Base-by-base conservation (phyloP, 129 eudicot species). In the Chrysanthemum makinoi region DNA sequence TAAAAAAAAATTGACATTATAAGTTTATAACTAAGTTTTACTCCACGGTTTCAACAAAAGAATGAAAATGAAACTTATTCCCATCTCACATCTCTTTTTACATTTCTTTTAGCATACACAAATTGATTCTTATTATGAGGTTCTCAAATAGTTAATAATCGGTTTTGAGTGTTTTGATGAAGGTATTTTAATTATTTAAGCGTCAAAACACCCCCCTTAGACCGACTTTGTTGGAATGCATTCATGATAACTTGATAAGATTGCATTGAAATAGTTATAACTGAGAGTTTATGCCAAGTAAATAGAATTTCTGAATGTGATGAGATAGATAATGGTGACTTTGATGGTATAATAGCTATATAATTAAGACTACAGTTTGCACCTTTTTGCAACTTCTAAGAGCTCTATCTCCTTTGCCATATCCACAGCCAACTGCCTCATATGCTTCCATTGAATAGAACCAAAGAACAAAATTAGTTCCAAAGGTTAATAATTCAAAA, bases 381-480 rank as follows among this genome's bases (percentile, higher is more conserved):
- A 88, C 97, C 96, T 72, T 80, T 91, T 91, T 48, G 94, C 74
- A 72, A 77, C 70, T 81, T 91, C 94, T 44, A 91, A 87, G n/a
- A 56, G 76, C 83, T 88, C 97, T 51, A 88, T 84, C 84, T 83
- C 88, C 79, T 88, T 91, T 72, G 83, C 71, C 87, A 91, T 66
- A 55, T 76, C 73, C 73, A 87, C 85, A 54, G 93, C 83, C 77
- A 88, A 94, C 44, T 88, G 86, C 86, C 82, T 82, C 73, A 86
- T 58, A 50, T 80, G 89, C 97, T 91, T 85, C 69, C 65, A 35
- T 70, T 12, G 1, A 68, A 43, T 72, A 14, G 33, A 26, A 44
- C 58, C 58, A 72, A n/a, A 20, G 20, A n/a, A 20, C 13, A 43
- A 58, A 61, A 10, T 54, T 10, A 54, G 46, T 39, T 35, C 43